Base-by-base conservation (phyloP, 2,329 filamentous ascomycete species). In the Phyllosticta paracitricarpa region DNA sequence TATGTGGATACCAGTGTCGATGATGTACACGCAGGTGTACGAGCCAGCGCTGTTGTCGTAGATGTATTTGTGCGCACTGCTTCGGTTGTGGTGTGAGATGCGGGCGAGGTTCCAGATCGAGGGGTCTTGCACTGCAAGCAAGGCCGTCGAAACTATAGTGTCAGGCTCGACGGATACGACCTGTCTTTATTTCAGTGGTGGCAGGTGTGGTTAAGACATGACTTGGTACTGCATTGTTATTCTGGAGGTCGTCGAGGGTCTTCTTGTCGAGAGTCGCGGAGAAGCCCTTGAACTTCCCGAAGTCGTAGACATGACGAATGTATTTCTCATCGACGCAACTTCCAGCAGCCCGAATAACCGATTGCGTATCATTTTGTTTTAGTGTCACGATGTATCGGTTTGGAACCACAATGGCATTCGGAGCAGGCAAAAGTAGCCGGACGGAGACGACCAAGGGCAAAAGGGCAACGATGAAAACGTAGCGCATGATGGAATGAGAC, bases 31-130 rank as follows among this genome's bases (percentile, higher is more conserved):
- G 61, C 79, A 77, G n/a, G 76, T 75, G 60, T 73, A 75, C 10
- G 65, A 63, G 59, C 76, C 77, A 65, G 91, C 94, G 72, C 97
- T 99, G 82, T 97, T 96, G 78, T 99, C 94, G 76, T 93, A 99
- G 35, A 97, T 84, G 82, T 99, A 99, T 81, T 97, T 97, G 85
- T 96, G 97, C 81, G 93, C 97, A 75, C 84, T 88, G 67, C 99
- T 83, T 65, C 83, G 82, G 66, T 94, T 82, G 68, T 94, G 90
- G 82, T 99, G 94, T 26, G 94, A 99, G 79, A 99, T 89, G 85
- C 94, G 91, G 68, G 94, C 94, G 66, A 99, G 84, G 80, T 94
- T 95, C 95, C 94, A 99, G 17, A 94, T 94, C 65, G 95, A 89
- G 75, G 89, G 87, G 82, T 90, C 94, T 84, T 99, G 91, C 5